Base-by-base conservation (phyloP, 2,329 filamentous ascomycete species). In the Keithomyces neogunnii region DNA sequence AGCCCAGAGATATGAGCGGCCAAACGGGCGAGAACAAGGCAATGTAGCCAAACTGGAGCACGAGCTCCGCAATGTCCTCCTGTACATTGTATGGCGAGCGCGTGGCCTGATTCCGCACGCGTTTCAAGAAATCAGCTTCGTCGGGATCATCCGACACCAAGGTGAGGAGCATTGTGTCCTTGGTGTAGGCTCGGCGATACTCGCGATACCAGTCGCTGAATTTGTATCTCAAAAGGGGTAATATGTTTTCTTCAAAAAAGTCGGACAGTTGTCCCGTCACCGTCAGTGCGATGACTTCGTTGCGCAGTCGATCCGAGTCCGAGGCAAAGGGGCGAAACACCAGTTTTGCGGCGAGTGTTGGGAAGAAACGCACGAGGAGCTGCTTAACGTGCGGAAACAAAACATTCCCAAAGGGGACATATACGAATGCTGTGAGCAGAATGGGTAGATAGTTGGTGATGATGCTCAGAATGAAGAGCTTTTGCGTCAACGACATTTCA, bases 401-500 rank as follows among this genome's bases (percentile, higher is more conserved):
- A 19, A 79, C 66, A 44, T 76, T 76, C 31, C 85, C 86, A 55
- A 89, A 88, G 0, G 87, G 87, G 2, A 91, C 83, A 61, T 91
- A 91, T 48, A 91, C 78, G 60, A 90, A 91, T 0, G 87, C 86
- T 0, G 86, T 90, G 5, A 91, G 72, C 55, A 89, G 77, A 45
- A 88, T 85, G 1, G 85, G 85, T 1, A 89, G 74, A 62, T 90
- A 91, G 3, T 87, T 86, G 10, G 86, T 89, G 66, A 90, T 88
- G 70, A 89, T 88, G 71, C 86, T 88, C 62, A 91, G 77, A 35
- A 88, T 75, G 53, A 90, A 89, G 6, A 86, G 78, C 72, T 90
- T 90, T 55, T 85, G 80, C 0, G 84, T 87, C 57, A 87, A 73
- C 0, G 85, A 83, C 54, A 81, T 77, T 54, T 89, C 82, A 60